Conservation (phyloP, 139 green algal species). For the Chlorella vulgaris region DNA sequence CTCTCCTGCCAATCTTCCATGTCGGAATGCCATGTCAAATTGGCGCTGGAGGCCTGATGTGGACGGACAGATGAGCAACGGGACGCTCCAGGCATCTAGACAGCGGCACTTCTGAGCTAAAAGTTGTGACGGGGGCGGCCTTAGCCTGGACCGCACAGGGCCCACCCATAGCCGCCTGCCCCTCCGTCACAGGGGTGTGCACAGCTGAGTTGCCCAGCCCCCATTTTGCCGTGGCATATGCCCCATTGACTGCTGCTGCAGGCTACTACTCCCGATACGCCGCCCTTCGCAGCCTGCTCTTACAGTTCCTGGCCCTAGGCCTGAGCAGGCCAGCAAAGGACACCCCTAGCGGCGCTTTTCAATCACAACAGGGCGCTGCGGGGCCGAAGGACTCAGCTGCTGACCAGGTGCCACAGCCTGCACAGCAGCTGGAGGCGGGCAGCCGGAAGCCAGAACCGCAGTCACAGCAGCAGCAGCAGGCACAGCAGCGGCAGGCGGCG, state of each 20-base stretch:
- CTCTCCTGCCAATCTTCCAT: background rate
- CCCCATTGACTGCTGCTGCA: conserved; percentile 27
- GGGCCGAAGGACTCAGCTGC: background rate
- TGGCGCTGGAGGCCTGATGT: no score
- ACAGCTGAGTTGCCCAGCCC: no score
- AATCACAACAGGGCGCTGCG: background rate
- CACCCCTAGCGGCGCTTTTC: no score
- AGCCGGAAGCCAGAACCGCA: background rate
- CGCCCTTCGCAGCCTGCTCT: conserved; percentile 64
- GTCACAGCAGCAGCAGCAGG: background rate
- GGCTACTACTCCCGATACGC: conserved; percentile 81
- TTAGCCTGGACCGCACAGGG: no score
- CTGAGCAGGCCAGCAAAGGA: background rate
- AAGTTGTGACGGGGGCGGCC: no score
- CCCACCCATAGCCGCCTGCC: no score
- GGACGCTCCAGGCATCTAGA: no score
- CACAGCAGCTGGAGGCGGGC: conserved; percentile 9
- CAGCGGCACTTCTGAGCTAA: no score
- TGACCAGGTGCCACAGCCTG: background rate
- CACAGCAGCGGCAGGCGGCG: background rate
- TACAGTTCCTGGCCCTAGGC: conserved; percentile 62
- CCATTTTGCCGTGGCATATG: no score
- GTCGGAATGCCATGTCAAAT: background rate
- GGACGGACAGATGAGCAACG: no score
- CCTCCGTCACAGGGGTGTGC: background rate